These are phyloP conservation scores for Collybiopsis luxurians DNA, from an alignment of 768 basidiomycete species.

Conservation along the genomic window DNA sequence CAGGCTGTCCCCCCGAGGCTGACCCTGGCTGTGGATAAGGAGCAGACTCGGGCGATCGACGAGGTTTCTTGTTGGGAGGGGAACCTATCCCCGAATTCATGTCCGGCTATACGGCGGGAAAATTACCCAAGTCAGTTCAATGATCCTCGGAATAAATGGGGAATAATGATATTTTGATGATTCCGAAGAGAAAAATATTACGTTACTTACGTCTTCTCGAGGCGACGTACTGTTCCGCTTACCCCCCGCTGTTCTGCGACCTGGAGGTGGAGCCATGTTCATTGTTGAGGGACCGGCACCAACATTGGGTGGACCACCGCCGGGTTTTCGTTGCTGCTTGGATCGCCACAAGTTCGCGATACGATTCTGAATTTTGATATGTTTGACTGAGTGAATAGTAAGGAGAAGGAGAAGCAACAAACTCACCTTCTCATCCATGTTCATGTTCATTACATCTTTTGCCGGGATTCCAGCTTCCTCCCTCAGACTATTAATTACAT, in stretches of 20 bases:
- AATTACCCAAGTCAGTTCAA: neutral
- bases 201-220: constrained; percentile 56
- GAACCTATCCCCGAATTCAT: constrained; percentile 45
- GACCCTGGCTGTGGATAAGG: constrained; percentile 25
- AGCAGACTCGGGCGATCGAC: constrained; percentile 43
- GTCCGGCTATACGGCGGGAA: constrained; percentile 36
- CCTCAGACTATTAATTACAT: constrained; percentile 32
- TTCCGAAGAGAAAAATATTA: constrained; percentile 7
- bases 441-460: constrained; percentile 43
- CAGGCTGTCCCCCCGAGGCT: constrained; percentile 16
- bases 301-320: constrained; percentile 32
- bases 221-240: constrained; percentile 65
- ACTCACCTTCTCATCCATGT: constrained; percentile 59
- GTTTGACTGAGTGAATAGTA: neutral
- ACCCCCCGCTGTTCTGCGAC: constrained; percentile 23
- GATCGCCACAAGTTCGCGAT: constrained; percentile 27
- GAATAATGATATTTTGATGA: constrained; percentile 1
- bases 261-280: constrained; percentile 22
- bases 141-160: constrained; percentile 5
- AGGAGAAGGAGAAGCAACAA: constrained; percentile 6
- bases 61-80: constrained; percentile 57
- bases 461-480: constrained; percentile 41
- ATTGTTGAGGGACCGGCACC: constrained; percentile 40
- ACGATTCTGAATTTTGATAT: constrained; percentile 27
- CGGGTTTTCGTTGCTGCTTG: constrained; percentile 18